Percentiles rank a stretch among this genome's conserved stretches.
Conservation (phyloP, 768 basidiomycete genomes). For the Kockovaella imperatae region DNA sequence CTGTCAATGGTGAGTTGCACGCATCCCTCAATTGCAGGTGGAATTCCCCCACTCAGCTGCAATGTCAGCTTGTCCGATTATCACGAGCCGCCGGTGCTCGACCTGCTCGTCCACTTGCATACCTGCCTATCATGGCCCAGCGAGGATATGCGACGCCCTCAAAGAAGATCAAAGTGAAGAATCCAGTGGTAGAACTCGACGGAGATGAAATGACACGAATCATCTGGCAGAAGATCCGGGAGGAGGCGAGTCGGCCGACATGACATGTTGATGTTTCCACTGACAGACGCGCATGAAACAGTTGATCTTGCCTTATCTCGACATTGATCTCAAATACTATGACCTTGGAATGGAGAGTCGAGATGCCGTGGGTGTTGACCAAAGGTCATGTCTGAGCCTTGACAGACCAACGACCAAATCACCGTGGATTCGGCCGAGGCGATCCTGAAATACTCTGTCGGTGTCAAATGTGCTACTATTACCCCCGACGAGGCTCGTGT, state of each 20-base stretch:
- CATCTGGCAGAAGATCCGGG: slow-evolving; percentile 96
- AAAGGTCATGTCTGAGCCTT: not conserved
- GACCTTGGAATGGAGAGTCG: slow-evolving; percentile 93
- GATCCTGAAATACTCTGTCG: slow-evolving; percentile 87
- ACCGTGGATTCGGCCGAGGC: slow-evolving; percentile 91
- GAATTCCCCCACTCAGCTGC: not conserved
- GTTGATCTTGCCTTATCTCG: slow-evolving; percentile 91
- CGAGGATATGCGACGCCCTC: slow-evolving; percentile 27
- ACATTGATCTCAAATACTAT: slow-evolving; percentile 96
- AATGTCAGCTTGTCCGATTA: no score
- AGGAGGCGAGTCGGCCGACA: slow-evolving; percentile 61
- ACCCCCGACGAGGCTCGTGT: slow-evolving; percentile 96
- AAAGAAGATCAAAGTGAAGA: slow-evolving; percentile 61
- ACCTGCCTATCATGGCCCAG: slow-evolving; percentile 12
- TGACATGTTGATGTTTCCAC: not conserved
- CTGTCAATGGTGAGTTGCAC: not conserved
- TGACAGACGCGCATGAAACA: slow-evolving; percentile 37
- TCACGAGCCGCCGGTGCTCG: slow-evolving; percentile 2
- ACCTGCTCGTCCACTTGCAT: not conserved
- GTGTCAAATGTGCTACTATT: slow-evolving; percentile 98
- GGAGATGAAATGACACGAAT: slow-evolving; percentile 99
- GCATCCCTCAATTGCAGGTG: slow-evolving; percentile 3
- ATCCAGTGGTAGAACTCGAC: slow-evolving; percentile 89
- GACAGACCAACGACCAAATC: slow-evolving; percentile 82
- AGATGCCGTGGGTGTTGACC: slow-evolving; percentile 57